Evolutionary conservation across 164 flowering plant species (phyloP).

Genomic region (Aristolochia contorta): DNA sequence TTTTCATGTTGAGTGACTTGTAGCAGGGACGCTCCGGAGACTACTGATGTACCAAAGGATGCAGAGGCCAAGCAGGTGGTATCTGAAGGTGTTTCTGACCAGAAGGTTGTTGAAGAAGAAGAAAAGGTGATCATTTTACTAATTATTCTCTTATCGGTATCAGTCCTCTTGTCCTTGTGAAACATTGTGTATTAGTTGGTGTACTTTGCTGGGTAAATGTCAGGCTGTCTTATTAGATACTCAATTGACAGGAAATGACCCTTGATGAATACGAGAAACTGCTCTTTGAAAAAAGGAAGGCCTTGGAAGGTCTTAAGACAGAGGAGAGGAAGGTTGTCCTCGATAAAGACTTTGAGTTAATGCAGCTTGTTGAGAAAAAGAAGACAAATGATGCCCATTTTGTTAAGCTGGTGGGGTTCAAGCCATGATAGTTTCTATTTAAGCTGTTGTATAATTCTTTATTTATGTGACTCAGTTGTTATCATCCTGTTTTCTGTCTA

Average conservation of each 20-base stretch:
- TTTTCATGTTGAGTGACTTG: not conserved
- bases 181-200: not conserved
- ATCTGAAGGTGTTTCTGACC: conserved; percentile 11
- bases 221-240: not conserved
- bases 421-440: not conserved
- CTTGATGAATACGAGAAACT: conserved; percentile 26
- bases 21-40: conserved; percentile 17
- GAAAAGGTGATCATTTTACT: conserved; percentile 9
- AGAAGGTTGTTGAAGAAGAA: conserved; percentile 16
- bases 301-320: conserved; percentile 16
- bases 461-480: not conserved
- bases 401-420: conserved; percentile 18
- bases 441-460: not conserved
- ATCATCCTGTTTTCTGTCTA: not conserved
- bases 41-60: conserved; percentile 13
- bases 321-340: conserved; percentile 23
- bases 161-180: not conserved
- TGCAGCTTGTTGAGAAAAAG: conserved; percentile 26
- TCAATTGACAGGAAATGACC: conserved; percentile 24
- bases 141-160: not conserved
- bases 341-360: conserved; percentile 27
- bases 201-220: not conserved
- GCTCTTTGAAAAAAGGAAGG: conserved; percentile 23
- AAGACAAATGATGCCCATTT: conserved; percentile 14
- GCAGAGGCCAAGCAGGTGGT: conserved; percentile 10